Evolutionary conservation across 2,329 filamentous ascomycete genomes (phyloP), one percentile per base, ranked within the genome.

Genomic region (Colletotrichum falcatum): DNA sequence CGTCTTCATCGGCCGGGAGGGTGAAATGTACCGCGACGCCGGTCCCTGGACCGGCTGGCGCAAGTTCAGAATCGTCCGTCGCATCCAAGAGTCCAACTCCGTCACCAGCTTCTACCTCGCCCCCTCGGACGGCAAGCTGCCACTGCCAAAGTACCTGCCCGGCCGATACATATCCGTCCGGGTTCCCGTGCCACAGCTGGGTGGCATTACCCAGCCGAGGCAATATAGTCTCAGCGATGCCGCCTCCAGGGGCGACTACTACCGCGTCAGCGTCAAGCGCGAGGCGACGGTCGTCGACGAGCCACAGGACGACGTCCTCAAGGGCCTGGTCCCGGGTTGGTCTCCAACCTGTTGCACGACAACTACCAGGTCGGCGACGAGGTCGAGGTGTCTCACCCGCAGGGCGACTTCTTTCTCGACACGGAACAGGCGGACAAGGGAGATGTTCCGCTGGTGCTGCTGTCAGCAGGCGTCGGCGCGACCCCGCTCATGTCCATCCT

Each of bases 141-240:
- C 79, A 1, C 82, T 95, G 16, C 91, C 91, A 0, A 56, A 73
- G 0, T 95, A 88, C 82, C 83, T 86, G 51, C 91, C 92, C 0
- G 93, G 93, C 44, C 92, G 94, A 80, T 95, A 94, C 77, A 86
- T 94, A 76, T 91, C 89, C 51, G 79, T 94, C 62, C 88, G 88
- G 73, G 79, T 92, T 1, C 82, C 86, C 55, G 85, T 94, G 0
- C 88, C 90, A 0, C 83, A 85, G 58, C 84, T 92, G 28, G 73
- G 60, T 35, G 87, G 87, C n/a, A 85, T 91, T 74, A 81, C 85
- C 68, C 93, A 95, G 79, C 89, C 89, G 67, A 83, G 93, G 65
- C 93, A 95, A 82, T 95, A 94, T 83, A 92, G 90, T 56, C 83
- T 95, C 66, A 92, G 89, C 76, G 89, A 92, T 74, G 84, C 81